These are phyloP conservation scores for Zygosaccharomyces lentus DNA, from an alignment of 805 yeast species.

Conservation along the genomic window DNA sequence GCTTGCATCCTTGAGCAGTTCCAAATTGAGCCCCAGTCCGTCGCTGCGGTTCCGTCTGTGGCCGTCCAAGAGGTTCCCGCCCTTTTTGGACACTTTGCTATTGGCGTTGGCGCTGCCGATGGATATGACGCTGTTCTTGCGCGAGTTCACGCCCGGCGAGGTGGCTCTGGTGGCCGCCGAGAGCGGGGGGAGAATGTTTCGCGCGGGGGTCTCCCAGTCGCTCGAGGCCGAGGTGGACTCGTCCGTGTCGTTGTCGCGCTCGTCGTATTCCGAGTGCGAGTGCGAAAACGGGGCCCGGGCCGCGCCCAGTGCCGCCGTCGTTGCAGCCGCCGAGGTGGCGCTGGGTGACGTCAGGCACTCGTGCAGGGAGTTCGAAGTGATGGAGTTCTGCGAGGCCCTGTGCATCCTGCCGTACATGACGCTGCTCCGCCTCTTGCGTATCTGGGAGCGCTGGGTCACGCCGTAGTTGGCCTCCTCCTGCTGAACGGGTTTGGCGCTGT, in stretches of 20 bases:
- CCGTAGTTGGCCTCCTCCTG: conserved; percentile 4
- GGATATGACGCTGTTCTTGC: conserved; percentile 14
- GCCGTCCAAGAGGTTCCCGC: conserved; percentile 10
- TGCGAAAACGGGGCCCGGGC: background rate
- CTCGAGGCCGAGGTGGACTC: conserved; percentile 9
- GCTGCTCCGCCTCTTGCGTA: conserved; percentile 23
- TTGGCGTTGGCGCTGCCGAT: conserved; percentile 11
- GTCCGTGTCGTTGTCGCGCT: conserved; percentile 14
- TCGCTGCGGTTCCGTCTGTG: conserved; percentile 15
- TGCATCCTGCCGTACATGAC: conserved; percentile 25
- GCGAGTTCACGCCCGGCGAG: conserved; percentile 11
- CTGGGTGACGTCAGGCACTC: conserved; percentile 15
- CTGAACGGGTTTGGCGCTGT: conserved; percentile 5
- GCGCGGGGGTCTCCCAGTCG: conserved; percentile 9
- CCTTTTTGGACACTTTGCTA: conserved; percentile 9
- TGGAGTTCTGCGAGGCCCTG: conserved; percentile 20
- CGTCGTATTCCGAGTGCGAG: conserved; percentile 2
- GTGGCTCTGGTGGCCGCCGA: conserved; percentile 9
- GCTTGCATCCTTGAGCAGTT: conserved; percentile 4
- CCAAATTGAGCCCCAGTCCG: conserved; percentile 11
- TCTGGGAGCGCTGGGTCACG: conserved; percentile 18
- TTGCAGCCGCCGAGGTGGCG: background rate
- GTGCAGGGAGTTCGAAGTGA: conserved; percentile 21
- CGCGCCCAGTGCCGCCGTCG: background rate
- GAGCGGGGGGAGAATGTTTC: conserved; percentile 8